Base-by-base conservation (phyloP, 2,329 filamentous ascomycete genomes). In the Fusarium chuoi region DNA sequence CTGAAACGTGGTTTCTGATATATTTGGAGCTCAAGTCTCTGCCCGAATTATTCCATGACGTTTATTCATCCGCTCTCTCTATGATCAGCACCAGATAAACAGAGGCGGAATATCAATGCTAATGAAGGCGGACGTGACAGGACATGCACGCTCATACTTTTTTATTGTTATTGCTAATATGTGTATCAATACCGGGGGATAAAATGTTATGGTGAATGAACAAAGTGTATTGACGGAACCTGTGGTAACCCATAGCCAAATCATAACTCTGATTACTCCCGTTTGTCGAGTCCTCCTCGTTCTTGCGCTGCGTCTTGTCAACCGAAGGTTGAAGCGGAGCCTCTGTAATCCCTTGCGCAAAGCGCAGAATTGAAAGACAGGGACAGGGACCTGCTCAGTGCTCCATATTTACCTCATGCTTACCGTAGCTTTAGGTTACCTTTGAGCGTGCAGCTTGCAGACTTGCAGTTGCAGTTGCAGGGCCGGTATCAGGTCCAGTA, bases 361-460 rank as follows among this genome's bases (percentile, higher is more conserved):
- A 71, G 67, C 74, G 28, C 62, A 51, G 52, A 67, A 45, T 56
- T 55, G 54, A 45, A 57, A 73, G 61, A 70, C 66, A 73, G 33
- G 33, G 33, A 33, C 33, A 33, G 66, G 75, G 66, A 68, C 46
- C 26, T 58, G 30, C 30, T 65, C 14, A 17, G 38, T 63, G 71
- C 75, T 69, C 75, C 75, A 77, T 77, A 75, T 70, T 68, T 77
- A 77, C 70, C 73, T 77, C 73, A 73, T 77, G 36, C 42, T 35
- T 61, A 14, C 12, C 12, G 33, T 33, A 42, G 58, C 46, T 49
- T 56, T 55, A 61, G 58, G 18, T 39, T 42, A 41, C 46, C 46
- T 55, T 41, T 28, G 55, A 46, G 18, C 24, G 22, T 58, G 55
- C 41, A 58, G 30, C 30, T 18, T 38, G 54, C 54, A 55, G 52